Base-by-base conservation (phyloP, 2,329 filamentous ascomycete genomes). In the Arthrinium phaeospermum region DNA sequence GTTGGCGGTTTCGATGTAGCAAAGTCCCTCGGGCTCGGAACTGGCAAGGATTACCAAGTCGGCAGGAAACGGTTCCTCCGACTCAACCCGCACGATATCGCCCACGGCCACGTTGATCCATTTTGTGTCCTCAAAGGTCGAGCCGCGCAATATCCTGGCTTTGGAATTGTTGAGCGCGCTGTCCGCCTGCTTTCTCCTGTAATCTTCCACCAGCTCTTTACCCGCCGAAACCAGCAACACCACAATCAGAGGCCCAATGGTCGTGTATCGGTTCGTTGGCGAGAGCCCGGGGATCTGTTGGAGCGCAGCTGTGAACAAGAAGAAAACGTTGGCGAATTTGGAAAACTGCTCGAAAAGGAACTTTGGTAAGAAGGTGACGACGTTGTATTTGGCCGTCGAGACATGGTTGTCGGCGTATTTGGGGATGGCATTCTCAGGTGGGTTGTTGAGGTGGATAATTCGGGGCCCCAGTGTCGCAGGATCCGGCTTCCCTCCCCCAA, bases 341-440 rank as follows among this genome's bases (percentile, higher is more conserved):
- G 95, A 98, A 85, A 99, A 99, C 82, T 99, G 96, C 83, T 99
- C 96, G 82, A 96, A 95, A 72, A 99, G 87, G 84, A 99, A 99
- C 83, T 99, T 99, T 69, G 96, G 96, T 24, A 98, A 81, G 82
- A 99, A 99, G 27, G 95, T 98, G 71, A 94, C 88, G 79, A 94
- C 78, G 82, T 98, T 99, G 89, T 99, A 99, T 84, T 99, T 99
- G 75, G 96, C 93, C 7, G 96, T 99, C 57, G 96, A 98, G 75
- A 99, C 93, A 82, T 98, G 95, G 81, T 99, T 99, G 88, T 97
- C 94, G 80, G 95, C 90, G 82, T 96, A 98, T 82, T 96, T 97
- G 86, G 95, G 96, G 69, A 87, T 88, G 64, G 92, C 89, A 81
- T 99, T 99, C 70, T 95, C 95, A 2, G 96, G 94, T 4, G 95